Percentiles rank a stretch among this genome's conserved stretches.
Conservation (phyloP, 305 asterid species). For the Ajuga reptans region DNA sequence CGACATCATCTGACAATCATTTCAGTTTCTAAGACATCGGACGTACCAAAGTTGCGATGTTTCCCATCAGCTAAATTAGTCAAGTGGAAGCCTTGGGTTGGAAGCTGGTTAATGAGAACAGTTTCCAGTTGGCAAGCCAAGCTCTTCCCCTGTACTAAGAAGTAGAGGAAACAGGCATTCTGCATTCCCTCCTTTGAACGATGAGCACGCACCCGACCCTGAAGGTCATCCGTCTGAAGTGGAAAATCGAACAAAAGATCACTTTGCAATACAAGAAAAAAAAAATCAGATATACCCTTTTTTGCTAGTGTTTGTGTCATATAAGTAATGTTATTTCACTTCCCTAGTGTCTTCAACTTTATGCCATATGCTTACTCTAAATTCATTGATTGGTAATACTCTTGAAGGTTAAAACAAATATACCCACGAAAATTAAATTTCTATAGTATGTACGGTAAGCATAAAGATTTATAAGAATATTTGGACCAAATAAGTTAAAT, state of each 20-base stretch:
- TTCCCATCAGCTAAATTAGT: conserved; percentile 80
- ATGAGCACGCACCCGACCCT: conserved; percentile 75
- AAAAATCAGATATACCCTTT: no score
- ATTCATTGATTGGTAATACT: no score
- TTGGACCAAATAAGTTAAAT: neutral
- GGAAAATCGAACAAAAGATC: neutral
- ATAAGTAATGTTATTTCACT: no score
- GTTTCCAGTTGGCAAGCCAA: conserved; percentile 87
- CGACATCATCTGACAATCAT: conserved; percentile 32
- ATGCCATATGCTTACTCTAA: no score
- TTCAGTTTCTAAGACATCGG: conserved; percentile 37
- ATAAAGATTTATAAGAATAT: neutral
- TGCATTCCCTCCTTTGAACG: conserved; percentile 72
- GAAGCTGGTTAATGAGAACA: conserved; percentile 85
- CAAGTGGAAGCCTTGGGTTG: conserved; percentile 52
- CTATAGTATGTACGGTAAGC: neutral
- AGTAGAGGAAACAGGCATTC: conserved; percentile 57
- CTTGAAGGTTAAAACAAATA: neutral
- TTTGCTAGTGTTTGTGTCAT: no score
- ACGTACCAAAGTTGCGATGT: conserved; percentile 83
- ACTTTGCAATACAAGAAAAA: neutral
- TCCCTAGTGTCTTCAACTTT: no score
- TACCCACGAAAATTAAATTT: neutral
- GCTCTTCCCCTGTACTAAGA: conserved; percentile 81
- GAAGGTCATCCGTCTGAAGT: conserved; percentile 82